Base-by-base conservation (phyloP, 1,284 basidiomycete species). In the Ustilago sp. region DNA sequence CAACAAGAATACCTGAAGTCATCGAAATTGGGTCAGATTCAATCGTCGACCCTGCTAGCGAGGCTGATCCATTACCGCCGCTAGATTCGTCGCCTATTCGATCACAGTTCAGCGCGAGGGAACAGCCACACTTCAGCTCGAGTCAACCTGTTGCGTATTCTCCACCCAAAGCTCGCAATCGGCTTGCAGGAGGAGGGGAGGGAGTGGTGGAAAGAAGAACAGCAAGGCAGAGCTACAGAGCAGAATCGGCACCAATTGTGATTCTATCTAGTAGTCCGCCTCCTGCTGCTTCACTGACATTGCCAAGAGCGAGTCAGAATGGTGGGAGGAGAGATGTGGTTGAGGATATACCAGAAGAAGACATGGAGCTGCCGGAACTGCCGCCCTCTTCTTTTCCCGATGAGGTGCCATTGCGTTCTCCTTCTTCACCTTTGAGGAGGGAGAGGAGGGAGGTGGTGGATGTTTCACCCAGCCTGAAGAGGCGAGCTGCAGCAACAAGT, bases 211-310 rank as follows among this genome's bases (percentile, higher is more conserved):
- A 45, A 19, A 19, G 43, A 8, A 45, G 43, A 32, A 19, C 32
- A 23, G 43, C 39, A 5, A 48, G 59, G 32, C 23, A 32, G 31
- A 38, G 39, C 0, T 34, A 36, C 2, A 43, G 70, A 34, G 58
- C 64, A 7, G 70, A 64, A 12, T 76, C 74, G 17, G 65, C 62
- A 5, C 74, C 74, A 2, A 71, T 76, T 9, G 59, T 76, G 23
- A 71, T 76, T 32, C 61, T 76, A 9, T 76, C 74, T 0, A 76
- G 74, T 63, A 76, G 74, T 32, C 73, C 73, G 9, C 68, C 74
- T 19, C 69, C 64, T 12, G 60, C 64, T 7, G 41, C 64, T 38
- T 57, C 69, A 12, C 34, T 73, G 35, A 57, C 56, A 3, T 32
- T 57, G 17, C 28, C 50, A 9, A 73, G 28, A 73, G 61, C 58